A percentile compares a stretch with the other conserved stretches of the same genome.
Conservation (phyloP, 805 yeast genomes). For the Zygosaccharomyces pseudorouxii region DNA sequence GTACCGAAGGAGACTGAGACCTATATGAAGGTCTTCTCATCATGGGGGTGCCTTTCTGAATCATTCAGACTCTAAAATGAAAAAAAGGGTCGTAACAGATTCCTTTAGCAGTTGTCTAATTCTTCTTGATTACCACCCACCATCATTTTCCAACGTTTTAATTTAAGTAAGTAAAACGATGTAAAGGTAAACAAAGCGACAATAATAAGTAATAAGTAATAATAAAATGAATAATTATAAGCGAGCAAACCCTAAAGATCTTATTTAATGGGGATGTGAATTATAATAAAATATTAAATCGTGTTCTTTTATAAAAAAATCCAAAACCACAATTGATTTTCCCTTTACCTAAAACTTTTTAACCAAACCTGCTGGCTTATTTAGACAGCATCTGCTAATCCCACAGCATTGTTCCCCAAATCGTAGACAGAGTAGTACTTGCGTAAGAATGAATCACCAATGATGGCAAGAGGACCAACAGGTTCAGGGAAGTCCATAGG, state of each 20-base stretch:
- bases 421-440: slow-evolving; percentile 92
- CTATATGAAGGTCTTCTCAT: slow-evolving; percentile 19
- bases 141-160: background rate
- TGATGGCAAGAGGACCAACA: slow-evolving; percentile 90
- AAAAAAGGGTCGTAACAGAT: background rate
- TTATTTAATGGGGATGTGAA: background rate
- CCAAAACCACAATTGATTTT: background rate
- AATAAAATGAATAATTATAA: background rate
- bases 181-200: slow-evolving; percentile 2
- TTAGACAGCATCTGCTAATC: slow-evolving; percentile 76
- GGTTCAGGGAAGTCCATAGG: slow-evolving; percentile 98
- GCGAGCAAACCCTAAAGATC: background rate
- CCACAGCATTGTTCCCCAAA: slow-evolving; percentile 85
- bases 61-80: slow-evolving; percentile 9
- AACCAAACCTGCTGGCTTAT: background rate
- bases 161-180: background rate
- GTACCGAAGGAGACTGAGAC: slow-evolving; percentile 20
- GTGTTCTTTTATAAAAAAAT: background rate
- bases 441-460: slow-evolving; percentile 97
- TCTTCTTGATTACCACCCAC: background rate
- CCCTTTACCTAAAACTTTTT: background rate
- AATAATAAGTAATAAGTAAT: background rate
- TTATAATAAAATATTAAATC: background rate
- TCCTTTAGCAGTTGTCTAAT: background rate
- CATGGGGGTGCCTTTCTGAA: slow-evolving; percentile 22